Conservation (phyloP, 2,329 filamentous ascomycete species). For the Hypoxylon sp. region DNA sequence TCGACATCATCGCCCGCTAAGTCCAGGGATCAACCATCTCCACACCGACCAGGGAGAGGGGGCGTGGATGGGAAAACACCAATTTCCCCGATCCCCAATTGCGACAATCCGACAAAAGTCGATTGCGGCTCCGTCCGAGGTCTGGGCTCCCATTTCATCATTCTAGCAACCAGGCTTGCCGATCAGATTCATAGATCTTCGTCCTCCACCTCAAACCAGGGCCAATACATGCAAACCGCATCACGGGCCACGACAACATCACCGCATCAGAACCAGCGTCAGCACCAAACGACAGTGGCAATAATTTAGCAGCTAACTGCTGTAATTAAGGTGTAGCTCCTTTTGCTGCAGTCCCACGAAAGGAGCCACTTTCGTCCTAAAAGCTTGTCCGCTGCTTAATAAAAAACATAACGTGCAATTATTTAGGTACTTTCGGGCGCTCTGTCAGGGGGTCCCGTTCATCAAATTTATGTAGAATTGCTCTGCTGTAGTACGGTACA, state of each 20-base stretch:
- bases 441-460: background rate
- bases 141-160: conserved; percentile 52
- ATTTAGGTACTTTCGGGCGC: background rate
- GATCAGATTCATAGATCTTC: conserved; percentile 46
- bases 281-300: conserved; percentile 16
- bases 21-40: conserved; percentile 46
- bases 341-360: conserved; percentile 4
- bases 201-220: conserved; percentile 37
- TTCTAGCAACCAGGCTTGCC: conserved; percentile 45
- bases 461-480: conserved; percentile 31
- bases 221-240: conserved; percentile 16
- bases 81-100: conserved; percentile 53
- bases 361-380: conserved; percentile 1
- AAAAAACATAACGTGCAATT: background rate
- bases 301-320: conserved; percentile 17
- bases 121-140: conserved; percentile 55
- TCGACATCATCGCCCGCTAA: conserved; percentile 48
- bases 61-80: conserved; percentile 50
- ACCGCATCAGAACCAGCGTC: conserved; percentile 5
- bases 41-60: conserved; percentile 42
- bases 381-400: conserved; percentile 12
- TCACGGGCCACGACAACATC: conserved; percentile 24
- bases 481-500: conserved; percentile 24
- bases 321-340: conserved; percentile 18
- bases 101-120: conserved; percentile 50